These are phyloP conservation scores for Colletotrichum spinosum DNA, from an alignment of 2,329 filamentous ascomycete species.

Conservation along the genomic window DNA sequence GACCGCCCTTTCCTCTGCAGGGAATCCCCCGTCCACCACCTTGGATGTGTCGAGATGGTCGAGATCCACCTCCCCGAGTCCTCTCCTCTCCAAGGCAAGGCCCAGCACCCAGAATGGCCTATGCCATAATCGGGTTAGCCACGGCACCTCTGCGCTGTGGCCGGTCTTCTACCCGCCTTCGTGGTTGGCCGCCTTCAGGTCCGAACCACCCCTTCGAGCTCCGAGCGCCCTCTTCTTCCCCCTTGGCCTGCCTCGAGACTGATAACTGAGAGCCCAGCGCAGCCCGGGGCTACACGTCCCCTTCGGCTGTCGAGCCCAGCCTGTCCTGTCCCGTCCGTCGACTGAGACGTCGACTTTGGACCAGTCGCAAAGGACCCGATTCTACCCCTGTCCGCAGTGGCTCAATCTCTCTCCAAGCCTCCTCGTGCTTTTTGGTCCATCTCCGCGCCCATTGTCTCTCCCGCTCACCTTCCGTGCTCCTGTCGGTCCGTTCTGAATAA, in stretches of 20 bases:
- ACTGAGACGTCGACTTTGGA: too few relatives aligned
- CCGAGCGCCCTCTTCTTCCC: conserved; percentile 9
- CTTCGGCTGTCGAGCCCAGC: too few relatives aligned
- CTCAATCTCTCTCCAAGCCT: conserved; percentile 9
- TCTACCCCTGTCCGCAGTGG: conserved; percentile 20
- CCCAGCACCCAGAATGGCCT: conserved; percentile 4
- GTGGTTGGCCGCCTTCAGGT: conserved; percentile 19
- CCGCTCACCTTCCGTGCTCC: conserved; percentile 17
- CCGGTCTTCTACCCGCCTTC: conserved; percentile 21
- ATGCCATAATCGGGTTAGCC: conserved; percentile 27
- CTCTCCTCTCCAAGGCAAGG: not conserved
- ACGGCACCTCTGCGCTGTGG: conserved; percentile 6
- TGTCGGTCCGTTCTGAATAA: conserved; percentile 4
- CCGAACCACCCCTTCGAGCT: conserved; percentile 15
- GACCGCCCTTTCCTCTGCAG: conserved; percentile 36
- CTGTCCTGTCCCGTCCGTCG: too few relatives aligned
- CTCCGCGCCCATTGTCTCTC: not conserved
- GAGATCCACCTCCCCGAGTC: conserved; percentile 14
- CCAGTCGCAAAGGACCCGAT: too few relatives aligned
- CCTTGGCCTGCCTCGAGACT: conserved; percentile 5
- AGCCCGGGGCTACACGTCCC: not conserved
- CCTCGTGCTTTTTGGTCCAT: not conserved
- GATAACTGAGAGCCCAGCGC: not conserved
- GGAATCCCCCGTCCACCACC: conserved; percentile 22
- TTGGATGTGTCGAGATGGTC: conserved; percentile 1